phyloP scores from a whole-genome alignment of 495 filamentous ascomycete species.

The Amphirosellinia nigrospora region DNA sequence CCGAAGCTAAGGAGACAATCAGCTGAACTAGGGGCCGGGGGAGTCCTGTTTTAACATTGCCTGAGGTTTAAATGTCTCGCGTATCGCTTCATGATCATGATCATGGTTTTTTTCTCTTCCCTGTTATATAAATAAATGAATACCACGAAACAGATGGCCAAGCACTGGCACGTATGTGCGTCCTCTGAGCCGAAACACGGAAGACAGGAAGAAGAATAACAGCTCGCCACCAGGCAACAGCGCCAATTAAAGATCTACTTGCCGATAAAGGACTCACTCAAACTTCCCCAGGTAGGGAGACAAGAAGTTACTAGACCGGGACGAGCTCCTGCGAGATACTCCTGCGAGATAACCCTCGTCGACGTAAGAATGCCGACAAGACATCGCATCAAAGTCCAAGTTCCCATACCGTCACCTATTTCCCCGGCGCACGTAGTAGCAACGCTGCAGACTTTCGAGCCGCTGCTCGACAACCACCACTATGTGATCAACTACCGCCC shows the following conservation, averaged over 20 bases:
- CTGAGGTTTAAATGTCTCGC: not conserved
- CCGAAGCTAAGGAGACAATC: conserved; percentile 14
- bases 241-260: not conserved
- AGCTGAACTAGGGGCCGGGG: conserved; percentile 6
- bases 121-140: conserved; percentile 8
- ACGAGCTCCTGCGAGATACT: no score
- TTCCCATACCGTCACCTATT: conserved; percentile 43
- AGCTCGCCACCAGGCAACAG: not conserved
- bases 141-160: not conserved
- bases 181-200: not conserved
- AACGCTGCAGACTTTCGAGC: conserved; percentile 41
- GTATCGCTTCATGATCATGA: not conserved
- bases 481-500: conserved; percentile 36
- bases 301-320: not conserved
- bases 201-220: not conserved
- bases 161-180: conserved; percentile 2
- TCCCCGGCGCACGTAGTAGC: conserved; percentile 36
- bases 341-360: not conserved
- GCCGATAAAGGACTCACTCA: not conserved
- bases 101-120: not conserved
- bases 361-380: conserved; percentile 15
- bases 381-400: conserved; percentile 39
- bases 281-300: no score
- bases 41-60: not conserved
- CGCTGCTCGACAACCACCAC: conserved; percentile 46